Evolutionary conservation across 176 grass and related monocot species (phyloP).

Genomic region (Oropetium thomaeum): DNA sequence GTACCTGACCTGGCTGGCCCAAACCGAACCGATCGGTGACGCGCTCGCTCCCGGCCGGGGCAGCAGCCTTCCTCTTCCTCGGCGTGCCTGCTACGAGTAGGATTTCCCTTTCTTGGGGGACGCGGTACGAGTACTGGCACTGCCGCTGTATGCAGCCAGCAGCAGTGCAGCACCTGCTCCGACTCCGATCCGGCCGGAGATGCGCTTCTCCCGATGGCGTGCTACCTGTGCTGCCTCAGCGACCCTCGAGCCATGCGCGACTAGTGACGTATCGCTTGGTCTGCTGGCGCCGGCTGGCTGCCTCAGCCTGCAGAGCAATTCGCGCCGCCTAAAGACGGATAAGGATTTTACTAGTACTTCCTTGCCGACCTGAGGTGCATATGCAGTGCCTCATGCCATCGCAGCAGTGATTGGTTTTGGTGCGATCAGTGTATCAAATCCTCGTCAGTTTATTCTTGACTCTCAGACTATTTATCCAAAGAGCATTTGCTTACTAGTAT

Average conservation of each 20-base stretch:
- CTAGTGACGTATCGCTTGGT: background rate
- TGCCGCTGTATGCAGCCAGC: background rate
- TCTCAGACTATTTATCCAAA: no score
- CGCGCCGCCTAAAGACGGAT: background rate
- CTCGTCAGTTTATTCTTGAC: background rate
- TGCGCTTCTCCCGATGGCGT: background rate
- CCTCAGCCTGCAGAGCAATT: background rate
- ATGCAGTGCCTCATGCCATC: no score
- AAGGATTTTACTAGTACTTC: background rate
- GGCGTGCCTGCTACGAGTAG: background rate
- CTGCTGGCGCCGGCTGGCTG: background rate
- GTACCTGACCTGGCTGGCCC: background rate
- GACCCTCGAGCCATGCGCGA: background rate
- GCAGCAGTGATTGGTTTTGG: no score
- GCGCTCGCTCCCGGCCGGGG: background rate
- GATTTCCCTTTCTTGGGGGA: constrained; percentile 30
- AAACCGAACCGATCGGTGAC: constrained; percentile 9
- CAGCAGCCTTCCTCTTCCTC: background rate
- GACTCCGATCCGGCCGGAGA: background rate
- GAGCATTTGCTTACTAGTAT: no score
- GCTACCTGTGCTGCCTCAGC: background rate
- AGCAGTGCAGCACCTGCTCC: no score
- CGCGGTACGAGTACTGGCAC: constrained; percentile 5
- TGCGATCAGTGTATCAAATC: background rate
- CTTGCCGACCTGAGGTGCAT: background rate